Conservation (phyloP, 225 moss, liverwort and hornwort species). For the Polytrichum commune region DNA sequence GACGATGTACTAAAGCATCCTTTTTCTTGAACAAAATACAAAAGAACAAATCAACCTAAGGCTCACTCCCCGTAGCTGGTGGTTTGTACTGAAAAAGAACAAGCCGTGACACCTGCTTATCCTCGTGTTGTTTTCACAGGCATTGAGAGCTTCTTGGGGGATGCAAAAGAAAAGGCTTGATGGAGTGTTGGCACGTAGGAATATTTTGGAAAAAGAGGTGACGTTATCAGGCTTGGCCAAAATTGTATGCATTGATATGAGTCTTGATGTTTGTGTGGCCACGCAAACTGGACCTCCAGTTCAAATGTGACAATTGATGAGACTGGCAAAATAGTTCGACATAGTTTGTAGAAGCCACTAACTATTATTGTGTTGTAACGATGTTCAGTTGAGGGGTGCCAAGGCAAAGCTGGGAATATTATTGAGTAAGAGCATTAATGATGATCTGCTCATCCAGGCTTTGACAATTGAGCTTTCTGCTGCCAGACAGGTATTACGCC, state of each 20-base stretch:
- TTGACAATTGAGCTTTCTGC: conserved; percentile 51
- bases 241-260: neutral
- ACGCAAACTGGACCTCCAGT: neutral
- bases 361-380: neutral
- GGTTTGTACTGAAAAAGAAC: no score
- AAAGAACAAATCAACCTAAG: no score
- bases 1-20: neutral
- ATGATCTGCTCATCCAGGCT: conserved; percentile 55
- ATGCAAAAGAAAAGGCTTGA: conserved; percentile 64
- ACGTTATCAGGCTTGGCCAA: no score
- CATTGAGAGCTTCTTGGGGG: conserved; percentile 43
- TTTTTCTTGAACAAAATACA: no score
- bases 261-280: neutral
- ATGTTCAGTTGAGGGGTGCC: conserved; percentile 33
- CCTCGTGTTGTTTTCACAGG: conserved; percentile 14
- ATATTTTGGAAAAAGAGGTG: conserved; percentile 63
- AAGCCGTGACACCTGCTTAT: no score
- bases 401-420: conserved; percentile 42
- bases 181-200: conserved; percentile 48
- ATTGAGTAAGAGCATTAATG: conserved; percentile 56
- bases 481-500: conserved; percentile 35
- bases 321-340: no score
- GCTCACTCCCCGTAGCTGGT: no score
- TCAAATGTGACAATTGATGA: neutral
- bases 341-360: neutral